These are phyloP conservation scores for Sinapis alba DNA, from an alignment of 441 rosid species.

Conservation along the genomic window DNA sequence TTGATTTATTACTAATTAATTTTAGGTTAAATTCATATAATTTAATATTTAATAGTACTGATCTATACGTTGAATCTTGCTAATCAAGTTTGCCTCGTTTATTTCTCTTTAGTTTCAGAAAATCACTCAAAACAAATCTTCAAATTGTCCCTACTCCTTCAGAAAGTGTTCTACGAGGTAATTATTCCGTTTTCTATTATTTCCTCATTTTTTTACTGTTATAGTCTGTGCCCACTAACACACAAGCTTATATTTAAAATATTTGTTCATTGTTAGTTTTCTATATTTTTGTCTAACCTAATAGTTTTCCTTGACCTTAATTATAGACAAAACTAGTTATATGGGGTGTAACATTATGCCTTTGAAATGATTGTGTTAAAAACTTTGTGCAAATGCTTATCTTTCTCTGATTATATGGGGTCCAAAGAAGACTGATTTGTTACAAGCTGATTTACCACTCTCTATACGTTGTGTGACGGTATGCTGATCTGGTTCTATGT, in stretches of 20 bases:
- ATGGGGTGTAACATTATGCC: constrained; percentile 40
- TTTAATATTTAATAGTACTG: not conserved
- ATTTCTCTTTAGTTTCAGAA: not conserved
- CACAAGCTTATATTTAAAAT: constrained; percentile 26
- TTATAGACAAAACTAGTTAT: constrained; percentile 13
- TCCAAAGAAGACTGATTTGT: constrained; percentile 33
- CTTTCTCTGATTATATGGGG: constrained; percentile 11
- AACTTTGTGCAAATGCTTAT: constrained; percentile 35
- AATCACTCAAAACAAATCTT: constrained; percentile 29
- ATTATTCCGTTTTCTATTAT: constrained; percentile 25
- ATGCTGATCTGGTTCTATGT: constrained; percentile 7
- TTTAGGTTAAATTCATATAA: too few species aligned
- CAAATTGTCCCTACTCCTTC: constrained; percentile 23
- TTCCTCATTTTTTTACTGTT: constrained; percentile 23
- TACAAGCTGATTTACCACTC: constrained; percentile 23
- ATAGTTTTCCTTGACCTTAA: constrained; percentile 24
- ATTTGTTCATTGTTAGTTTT: constrained; percentile 24
- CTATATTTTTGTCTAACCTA: constrained; percentile 11
- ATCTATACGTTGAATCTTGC: constrained; percentile 27
- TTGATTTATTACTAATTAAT: too few species aligned
- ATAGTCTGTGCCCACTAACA: constrained; percentile 35
- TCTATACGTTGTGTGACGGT: constrained; percentile 4
- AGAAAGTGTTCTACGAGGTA: constrained; percentile 40
- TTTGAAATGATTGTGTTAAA: constrained; percentile 36
- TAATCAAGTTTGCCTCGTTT: not conserved